Conservation (phyloP, 257 asterid species). For the Datura wrightii region DNA sequence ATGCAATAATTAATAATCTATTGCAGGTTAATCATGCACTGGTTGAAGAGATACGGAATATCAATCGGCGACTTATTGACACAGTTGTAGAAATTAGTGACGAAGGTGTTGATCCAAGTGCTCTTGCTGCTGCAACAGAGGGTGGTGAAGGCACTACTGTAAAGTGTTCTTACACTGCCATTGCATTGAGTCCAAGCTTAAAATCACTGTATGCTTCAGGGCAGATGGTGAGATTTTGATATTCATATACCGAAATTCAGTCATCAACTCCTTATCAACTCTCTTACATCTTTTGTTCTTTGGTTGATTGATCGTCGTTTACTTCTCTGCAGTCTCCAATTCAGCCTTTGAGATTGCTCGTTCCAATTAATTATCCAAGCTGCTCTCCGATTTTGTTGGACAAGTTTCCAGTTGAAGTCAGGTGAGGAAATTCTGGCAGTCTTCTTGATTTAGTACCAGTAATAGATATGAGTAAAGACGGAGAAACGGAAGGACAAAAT, state of each 20-base stretch:
- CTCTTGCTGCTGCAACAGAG: slow-evolving; percentile 75
- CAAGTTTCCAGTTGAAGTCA: slow-evolving; percentile 89
- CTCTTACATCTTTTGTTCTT: slow-evolving; percentile 30
- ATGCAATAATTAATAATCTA: slow-evolving; percentile 30
- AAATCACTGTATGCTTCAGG: slow-evolving; percentile 92
- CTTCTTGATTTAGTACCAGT: not conserved
- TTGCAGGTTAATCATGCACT: slow-evolving; percentile 86
- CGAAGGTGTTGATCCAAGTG: slow-evolving; percentile 84
- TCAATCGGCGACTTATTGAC: slow-evolving; percentile 82
- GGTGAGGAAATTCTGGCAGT: slow-evolving; percentile 49
- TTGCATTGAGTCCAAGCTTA: slow-evolving; percentile 84
- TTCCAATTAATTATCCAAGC: slow-evolving; percentile 80
- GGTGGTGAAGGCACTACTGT: slow-evolving; percentile 86
- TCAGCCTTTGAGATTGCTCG: slow-evolving; percentile 82
- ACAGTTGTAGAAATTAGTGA: slow-evolving; percentile 77
- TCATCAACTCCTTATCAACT: not conserved
- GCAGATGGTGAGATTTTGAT: slow-evolving; percentile 69
- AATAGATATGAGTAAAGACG: not conserved
- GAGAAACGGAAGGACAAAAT: not conserved
- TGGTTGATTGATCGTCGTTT: slow-evolving; percentile 39
- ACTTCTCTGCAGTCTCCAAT: slow-evolving; percentile 75
- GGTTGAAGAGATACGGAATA: slow-evolving; percentile 80
- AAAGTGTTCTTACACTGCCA: slow-evolving; percentile 83
- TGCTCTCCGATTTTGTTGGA: slow-evolving; percentile 88
- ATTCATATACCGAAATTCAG: slow-evolving; percentile 24